Percentiles rank a stretch among this genome's conserved stretches.
These are phyloP conservation scores for Zancudomyces culisetae DNA, from an alignment of 371 early-diverging fungal genomes.

Conservation along the genomic window DNA sequence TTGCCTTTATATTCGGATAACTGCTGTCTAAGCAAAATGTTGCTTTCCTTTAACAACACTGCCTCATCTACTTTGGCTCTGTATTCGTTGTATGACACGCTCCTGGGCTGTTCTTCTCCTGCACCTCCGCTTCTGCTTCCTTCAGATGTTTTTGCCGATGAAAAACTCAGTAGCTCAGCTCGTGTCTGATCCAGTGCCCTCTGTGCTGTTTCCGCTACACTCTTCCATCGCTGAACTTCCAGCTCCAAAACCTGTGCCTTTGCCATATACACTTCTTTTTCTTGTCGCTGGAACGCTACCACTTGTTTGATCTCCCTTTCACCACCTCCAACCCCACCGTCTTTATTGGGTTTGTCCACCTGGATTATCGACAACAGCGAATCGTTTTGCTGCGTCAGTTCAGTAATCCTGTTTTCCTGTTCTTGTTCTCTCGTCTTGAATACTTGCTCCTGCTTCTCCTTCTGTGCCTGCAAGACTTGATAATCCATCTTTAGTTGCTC, in stretches of 20 bases:
- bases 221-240: constrained; percentile 33
- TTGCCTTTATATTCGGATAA: not conserved
- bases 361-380: constrained; percentile 4
- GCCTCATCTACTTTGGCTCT: constrained; percentile 39
- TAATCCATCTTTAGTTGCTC: constrained; percentile 7
- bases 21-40: constrained; percentile 26
- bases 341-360: not conserved
- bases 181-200: constrained; percentile 40
- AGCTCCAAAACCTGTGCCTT: constrained; percentile 40
- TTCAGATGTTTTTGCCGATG: not conserved
- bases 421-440: not conserved
- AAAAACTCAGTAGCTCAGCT: constrained; percentile 21
- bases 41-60: constrained; percentile 45
- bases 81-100: constrained; percentile 30
- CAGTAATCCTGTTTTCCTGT: not conserved
- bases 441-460: constrained; percentile 5
- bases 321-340: not conserved
- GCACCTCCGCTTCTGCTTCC: not conserved
- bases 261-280: constrained; percentile 40
- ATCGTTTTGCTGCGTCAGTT: constrained; percentile 8
- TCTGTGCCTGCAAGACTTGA: not conserved
- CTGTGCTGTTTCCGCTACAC: constrained; percentile 35
- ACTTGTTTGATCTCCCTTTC: no score
- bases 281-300: constrained; percentile 38
- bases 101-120: constrained; percentile 6